Percentiles rank a stretch among this genome's conserved stretches.
phyloP scores from a whole-genome alignment of 345 rosid genomes.

The Populus tremula region DNA sequence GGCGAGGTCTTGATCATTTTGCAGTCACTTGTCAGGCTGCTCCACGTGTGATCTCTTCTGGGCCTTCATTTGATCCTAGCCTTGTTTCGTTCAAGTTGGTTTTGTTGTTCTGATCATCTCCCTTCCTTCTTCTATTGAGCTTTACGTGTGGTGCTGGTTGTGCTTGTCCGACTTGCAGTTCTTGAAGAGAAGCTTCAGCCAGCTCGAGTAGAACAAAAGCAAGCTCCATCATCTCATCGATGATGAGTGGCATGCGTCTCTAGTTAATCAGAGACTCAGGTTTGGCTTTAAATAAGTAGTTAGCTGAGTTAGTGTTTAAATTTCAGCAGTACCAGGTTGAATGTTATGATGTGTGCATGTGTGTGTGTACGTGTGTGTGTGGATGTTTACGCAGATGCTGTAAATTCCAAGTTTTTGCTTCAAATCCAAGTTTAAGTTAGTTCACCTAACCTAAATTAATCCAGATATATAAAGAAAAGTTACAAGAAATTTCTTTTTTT shows the following conservation, averaged over 20 bases:
- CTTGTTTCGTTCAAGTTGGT: neutral
- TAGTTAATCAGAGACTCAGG: neutral
- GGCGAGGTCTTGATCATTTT: neutral
- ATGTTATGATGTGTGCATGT: too few relatives aligned
- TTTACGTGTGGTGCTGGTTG: constrained; percentile 40
- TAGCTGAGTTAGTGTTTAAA: too few relatives aligned
- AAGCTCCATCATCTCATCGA: neutral
- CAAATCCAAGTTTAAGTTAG: too few relatives aligned
- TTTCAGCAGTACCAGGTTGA: too few relatives aligned
- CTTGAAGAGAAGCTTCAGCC: neutral
- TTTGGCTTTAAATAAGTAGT: too few relatives aligned
- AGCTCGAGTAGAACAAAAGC: neutral
- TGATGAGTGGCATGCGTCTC: neutral
- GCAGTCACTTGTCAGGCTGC: neutral
- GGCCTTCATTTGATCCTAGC: neutral
- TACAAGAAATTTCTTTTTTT: too few relatives aligned
- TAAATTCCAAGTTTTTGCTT: too few relatives aligned
- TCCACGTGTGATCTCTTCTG: neutral
- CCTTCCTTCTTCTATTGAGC: neutral
- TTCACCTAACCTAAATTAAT: too few relatives aligned
- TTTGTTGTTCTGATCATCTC: neutral
- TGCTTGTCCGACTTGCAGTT: constrained; percentile 31
- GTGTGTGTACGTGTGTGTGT: too few relatives aligned
- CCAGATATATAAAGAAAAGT: too few relatives aligned
- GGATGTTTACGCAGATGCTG: too few relatives aligned